Evolutionary conservation across 306 rosid genomes (phyloP).

Genomic region (Inga laurina): DNA sequence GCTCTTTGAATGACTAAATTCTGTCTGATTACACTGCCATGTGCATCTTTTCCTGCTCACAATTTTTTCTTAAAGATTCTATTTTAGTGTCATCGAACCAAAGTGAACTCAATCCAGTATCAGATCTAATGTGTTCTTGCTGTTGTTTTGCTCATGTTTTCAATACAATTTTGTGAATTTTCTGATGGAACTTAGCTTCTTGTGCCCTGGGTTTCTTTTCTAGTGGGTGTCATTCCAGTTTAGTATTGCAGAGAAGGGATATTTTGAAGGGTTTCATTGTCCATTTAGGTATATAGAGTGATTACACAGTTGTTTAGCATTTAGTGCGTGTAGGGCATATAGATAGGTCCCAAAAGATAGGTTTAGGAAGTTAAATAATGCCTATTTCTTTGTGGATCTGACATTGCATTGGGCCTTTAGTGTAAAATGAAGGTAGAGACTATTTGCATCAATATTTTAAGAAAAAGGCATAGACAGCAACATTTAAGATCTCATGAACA

Average conservation of each 20-base stretch:
- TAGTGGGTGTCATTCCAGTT: slow-evolving; percentile 84
- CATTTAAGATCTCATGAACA: slow-evolving; percentile 21
- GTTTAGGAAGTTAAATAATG: background rate
- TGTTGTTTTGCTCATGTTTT: slow-evolving; percentile 8
- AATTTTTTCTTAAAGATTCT: background rate
- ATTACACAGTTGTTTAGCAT: background rate
- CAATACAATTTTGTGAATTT: background rate
- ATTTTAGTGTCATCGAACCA: background rate
- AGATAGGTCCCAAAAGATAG: background rate
- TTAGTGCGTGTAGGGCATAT: background rate
- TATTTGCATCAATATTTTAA: background rate
- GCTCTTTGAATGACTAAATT: too few species aligned
- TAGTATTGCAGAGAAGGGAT: slow-evolving; percentile 8
- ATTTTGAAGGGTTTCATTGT: background rate
- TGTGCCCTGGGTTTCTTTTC: slow-evolving; percentile 74
- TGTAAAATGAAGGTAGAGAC: background rate
- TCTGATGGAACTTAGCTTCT: slow-evolving; percentile 39
- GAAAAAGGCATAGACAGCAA: slow-evolving; percentile 1
- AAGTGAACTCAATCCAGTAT: background rate
- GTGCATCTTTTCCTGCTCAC: background rate
- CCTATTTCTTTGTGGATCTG: background rate
- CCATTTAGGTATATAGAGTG: background rate
- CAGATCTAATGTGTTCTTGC: background rate
- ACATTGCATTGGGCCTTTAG: slow-evolving; percentile 7
- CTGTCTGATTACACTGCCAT: too few species aligned